phyloP scores from a whole-genome alignment of 768 basidiomycete genomes.

The Neoboletus subvelutipes region DNA sequence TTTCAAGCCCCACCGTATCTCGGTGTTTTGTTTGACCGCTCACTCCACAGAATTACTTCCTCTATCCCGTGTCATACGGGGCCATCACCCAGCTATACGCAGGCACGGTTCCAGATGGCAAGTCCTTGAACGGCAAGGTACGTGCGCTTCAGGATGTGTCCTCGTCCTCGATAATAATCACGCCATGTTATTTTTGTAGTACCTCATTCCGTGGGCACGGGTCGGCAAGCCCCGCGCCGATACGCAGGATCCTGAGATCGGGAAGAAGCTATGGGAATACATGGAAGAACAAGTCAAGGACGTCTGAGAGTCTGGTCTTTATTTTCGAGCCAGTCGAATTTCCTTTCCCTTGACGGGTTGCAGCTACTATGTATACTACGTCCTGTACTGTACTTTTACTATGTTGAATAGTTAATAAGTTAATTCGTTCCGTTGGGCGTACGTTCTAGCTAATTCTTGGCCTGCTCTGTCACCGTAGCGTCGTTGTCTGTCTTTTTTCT shows the following conservation, averaged over 20 bases:
- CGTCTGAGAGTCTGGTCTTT: conserved; percentile 4
- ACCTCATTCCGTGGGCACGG: conserved; percentile 48
- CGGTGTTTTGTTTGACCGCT: not conserved
- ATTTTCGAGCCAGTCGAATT: not conserved
- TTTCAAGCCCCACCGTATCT: not conserved
- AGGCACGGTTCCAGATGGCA: conserved; percentile 44
- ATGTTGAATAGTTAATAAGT: not conserved
- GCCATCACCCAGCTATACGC: conserved; percentile 52
- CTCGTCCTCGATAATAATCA: not conserved
- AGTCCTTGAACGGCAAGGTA: conserved; percentile 46
- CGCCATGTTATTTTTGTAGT: conserved; percentile 29
- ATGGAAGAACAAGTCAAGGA: conserved; percentile 45
- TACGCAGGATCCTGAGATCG: conserved; percentile 35
- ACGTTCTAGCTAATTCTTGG: too few relatives aligned
- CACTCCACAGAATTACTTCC: conserved; percentile 5
- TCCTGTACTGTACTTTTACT: not conserved
- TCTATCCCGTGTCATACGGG: conserved; percentile 38
- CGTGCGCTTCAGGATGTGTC: not conserved
- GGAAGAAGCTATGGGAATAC: conserved; percentile 44
- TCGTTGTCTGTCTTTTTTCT: too few relatives aligned
- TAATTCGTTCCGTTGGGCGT: too few relatives aligned
- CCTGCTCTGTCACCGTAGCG: not conserved
- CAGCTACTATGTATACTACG: not conserved
- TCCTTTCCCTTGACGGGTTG: too few relatives aligned
- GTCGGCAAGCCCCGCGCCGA: conserved; percentile 32